A percentile compares a stretch with the other conserved stretches of the same genome.
Conservation (phyloP, 768 basidiomycete genomes). For the Lactifluus hygrophoroides region DNA sequence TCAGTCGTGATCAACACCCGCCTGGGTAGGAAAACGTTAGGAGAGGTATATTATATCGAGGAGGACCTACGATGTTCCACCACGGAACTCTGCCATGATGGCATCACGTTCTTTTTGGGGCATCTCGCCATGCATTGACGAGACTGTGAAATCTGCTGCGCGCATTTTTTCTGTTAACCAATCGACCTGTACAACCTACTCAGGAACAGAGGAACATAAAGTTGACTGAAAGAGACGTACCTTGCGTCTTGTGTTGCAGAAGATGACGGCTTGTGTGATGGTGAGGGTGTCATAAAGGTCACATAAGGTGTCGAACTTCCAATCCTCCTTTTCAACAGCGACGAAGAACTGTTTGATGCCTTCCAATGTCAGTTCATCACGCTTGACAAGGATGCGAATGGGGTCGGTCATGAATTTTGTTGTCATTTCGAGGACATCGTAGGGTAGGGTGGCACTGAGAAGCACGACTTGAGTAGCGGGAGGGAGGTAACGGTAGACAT, state of each 20-base stretch:
- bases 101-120: constrained; percentile 91
- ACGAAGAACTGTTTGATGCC: constrained; percentile 97
- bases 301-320: constrained; percentile 98
- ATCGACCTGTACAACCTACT: constrained; percentile 54
- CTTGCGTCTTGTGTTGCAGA: constrained; percentile 98
- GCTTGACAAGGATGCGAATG: constrained; percentile 96
- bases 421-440: constrained; percentile 98
- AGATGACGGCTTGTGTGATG: constrained; percentile 98
- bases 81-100: constrained; percentile 95
- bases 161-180: constrained; percentile 99
- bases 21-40: constrained; percentile 30
- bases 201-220: not conserved
- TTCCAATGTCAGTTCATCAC: constrained; percentile 97
- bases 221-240: constrained; percentile 33
- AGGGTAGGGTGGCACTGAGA: constrained; percentile 90
- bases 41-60: not conserved
- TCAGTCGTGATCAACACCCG: constrained; percentile 95
- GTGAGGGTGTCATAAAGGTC: constrained; percentile 98
- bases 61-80: constrained; percentile 72
- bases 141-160: constrained; percentile 97
- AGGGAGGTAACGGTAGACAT: constrained; percentile 95
- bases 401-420: constrained; percentile 99
- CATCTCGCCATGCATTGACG: constrained; percentile 95
- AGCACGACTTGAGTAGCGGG: constrained; percentile 96
- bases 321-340: constrained; percentile 98